Base-by-base conservation (phyloP, 495 filamentous ascomycete genomes). In the Penicillium malachiteum region DNA sequence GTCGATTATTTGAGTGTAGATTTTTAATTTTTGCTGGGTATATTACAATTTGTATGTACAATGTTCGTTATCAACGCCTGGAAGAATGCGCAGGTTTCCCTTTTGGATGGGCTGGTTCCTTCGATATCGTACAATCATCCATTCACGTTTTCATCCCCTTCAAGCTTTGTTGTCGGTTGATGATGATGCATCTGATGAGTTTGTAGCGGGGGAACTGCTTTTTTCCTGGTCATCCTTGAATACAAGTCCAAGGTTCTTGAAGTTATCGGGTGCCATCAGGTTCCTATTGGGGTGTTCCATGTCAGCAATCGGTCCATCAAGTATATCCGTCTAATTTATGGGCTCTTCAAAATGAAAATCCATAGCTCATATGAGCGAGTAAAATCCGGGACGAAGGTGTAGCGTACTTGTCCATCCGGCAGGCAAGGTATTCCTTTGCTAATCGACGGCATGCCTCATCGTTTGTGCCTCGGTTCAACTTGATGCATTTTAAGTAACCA, bases 211-310 rank as follows among this genome's bases (percentile, higher is more conserved):
- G 0, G 54, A 14, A 10, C 39, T 42, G 10, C 39, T 40, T 30
- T 63, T 59, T 9, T 48, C n/a, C 51, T 63, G 56, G 10, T 69
- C 63, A 8, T 78, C 67, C 41, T 80, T 72, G 31, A 90, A 89
- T 11, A 75, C 73, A 55, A 95, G 92, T 1, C 94, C 94, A 21
- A 98, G 77, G 59, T 98, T 98, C 72, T 88, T 88, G 65, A 97
- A 90, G 50, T 93, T 86, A 64, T 98, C 94, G 49, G 83, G 89
- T 16, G 91, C 91, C 94, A 98, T 98, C 33, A 98, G 78, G 66
- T 96, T 96, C 64, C 92, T 96, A 61, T 14, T 32, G 12, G 32
- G 2, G 37, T 12, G 11, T 17, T 42, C 42, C 50, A 21, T 35
- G 45, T 64, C 45, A 59, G 57, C 10, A 50, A n/a, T 31, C 18